Base-by-base conservation (phyloP, 2,329 filamentous ascomycete species). In the Exophiala sp. region DNA sequence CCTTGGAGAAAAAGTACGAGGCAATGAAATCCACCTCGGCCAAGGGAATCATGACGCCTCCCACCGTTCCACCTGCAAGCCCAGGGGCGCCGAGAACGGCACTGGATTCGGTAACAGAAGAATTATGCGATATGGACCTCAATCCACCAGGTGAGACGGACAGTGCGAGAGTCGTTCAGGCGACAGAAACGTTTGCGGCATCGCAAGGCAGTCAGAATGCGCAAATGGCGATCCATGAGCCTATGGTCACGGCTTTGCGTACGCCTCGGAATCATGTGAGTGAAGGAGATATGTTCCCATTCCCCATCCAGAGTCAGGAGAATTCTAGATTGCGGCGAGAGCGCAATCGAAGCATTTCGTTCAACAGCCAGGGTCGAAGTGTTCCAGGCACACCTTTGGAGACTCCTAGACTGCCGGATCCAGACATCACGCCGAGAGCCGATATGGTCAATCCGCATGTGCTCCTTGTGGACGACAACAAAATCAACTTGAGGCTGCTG, bases 381-480 rank as follows among this genome's bases (percentile, higher is more conserved):
- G n/a, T 24, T 4, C 5, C 18, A 33, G 50, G 52, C 40, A 45
- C 47, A n/a, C 52, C 47, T 9, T 6, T 20, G 4, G 39, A 48
- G 33, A 11, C 36, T 29, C 29, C 52, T 11, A 21, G 35, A 14
- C 33, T 43, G 12, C 3, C 38, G n/a, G 24, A 38, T 32, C 20
- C 12, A 7, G 9, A 24, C 20, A 29, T n/a, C 18, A 24, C 20
- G 20, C 21, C n/a, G 14, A 43, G 29, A 29, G 18, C 29, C 2
- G 46, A 33, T 12, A 33, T 16, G 9, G 36, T 43, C 2, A 38
- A 54, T 36, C 52, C 52, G 9, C 52, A 48, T 20, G 43, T 73
- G 11, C 61, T 74, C 5, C 63, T 75, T 10, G 72, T 75, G 1
- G 72, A 74, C 49, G 72, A 74, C 52, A 74, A 74, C 47, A 65